Conservation (phyloP, 1,139 yeast genomes). For the Yamadazyma triangularis region DNA sequence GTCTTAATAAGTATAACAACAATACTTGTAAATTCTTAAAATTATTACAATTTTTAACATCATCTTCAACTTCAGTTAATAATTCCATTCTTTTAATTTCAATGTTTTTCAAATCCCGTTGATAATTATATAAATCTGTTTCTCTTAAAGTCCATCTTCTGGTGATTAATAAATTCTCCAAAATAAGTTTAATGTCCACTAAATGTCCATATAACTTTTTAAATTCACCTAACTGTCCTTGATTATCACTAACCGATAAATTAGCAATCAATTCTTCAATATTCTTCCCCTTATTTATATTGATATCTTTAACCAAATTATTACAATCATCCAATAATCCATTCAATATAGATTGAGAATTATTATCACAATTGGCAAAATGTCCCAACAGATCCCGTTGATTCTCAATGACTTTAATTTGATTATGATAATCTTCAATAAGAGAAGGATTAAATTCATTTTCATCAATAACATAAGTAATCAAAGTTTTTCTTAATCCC, state of each 20-base stretch:
- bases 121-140: slow-evolving; percentile 84
- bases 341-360: slow-evolving; percentile 56
- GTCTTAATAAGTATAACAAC: slow-evolving; percentile 71
- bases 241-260: slow-evolving; percentile 18
- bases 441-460: slow-evolving; percentile 5
- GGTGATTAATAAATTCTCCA: slow-evolving; percentile 80
- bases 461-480: slow-evolving; percentile 15
- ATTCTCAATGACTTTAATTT: slow-evolving; percentile 28
- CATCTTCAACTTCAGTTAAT: slow-evolving; percentile 5
- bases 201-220: slow-evolving; percentile 34
- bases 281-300: slow-evolving; percentile 48
- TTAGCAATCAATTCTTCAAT: slow-evolving; percentile 18
- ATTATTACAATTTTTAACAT: slow-evolving; percentile 12
- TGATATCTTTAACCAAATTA: slow-evolving; percentile 64
- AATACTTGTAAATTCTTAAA: slow-evolving; percentile 52
- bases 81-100: slow-evolving; percentile 60
- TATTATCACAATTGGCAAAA: slow-evolving; percentile 22
- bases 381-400: slow-evolving; percentile 32
- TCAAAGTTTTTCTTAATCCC: slow-evolving; percentile 27
- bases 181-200: slow-evolving; percentile 59
- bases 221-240: slow-evolving; percentile 13
- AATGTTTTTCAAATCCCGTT: slow-evolving; percentile 63
- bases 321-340: slow-evolving; percentile 81
- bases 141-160: slow-evolving; percentile 97
- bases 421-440: slow-evolving; percentile 15